phyloP scores from a whole-genome alignment of 441 rosid species.

The Arabidopsis lyrata region DNA sequence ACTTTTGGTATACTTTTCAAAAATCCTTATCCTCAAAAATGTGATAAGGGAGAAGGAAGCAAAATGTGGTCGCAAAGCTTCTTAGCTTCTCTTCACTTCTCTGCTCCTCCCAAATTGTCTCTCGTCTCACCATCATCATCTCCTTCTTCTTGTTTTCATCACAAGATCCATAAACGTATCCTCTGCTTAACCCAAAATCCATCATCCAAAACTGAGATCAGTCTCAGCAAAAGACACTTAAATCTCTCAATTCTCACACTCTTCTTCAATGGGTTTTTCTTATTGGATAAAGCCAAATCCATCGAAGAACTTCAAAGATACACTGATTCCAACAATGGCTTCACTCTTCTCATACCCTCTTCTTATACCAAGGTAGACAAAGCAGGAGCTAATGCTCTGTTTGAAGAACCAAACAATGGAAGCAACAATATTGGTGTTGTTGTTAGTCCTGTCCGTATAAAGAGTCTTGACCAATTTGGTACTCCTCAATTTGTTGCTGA shows the following conservation, averaged over 20 bases:
- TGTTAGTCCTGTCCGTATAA: conserved; percentile 86
- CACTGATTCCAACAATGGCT: conserved; percentile 70
- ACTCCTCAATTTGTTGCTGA: conserved; percentile 83
- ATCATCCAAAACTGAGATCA: conserved; percentile 2
- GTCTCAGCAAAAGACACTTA: conserved; percentile 60
- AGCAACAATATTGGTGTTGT: conserved; percentile 84
- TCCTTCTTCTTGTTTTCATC: not conserved
- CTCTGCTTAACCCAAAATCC: conserved; percentile 29
- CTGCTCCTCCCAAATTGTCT: conserved; percentile 32
- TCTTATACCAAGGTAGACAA: conserved; percentile 63
- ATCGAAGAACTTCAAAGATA: conserved; percentile 61
- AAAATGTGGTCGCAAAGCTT: conserved; percentile 45
- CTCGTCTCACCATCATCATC: conserved; percentile 11
- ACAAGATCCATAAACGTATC: not conserved
- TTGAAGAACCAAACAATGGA: conserved; percentile 70
- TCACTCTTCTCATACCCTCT: conserved; percentile 79
- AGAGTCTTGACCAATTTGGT: conserved; percentile 76
- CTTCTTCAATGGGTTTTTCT: conserved; percentile 50
- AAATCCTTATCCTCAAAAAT: not conserved
- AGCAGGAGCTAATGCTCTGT: conserved; percentile 84
- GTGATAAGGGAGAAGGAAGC: conserved; percentile 25
- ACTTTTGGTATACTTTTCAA: too few relatives aligned
- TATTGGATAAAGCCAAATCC: conserved; percentile 43
- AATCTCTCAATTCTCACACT: conserved; percentile 59
- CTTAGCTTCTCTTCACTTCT: conserved; percentile 26